Percentiles rank a stretch among this genome's conserved stretches.
phyloP scores from a whole-genome alignment of 83 land plant species.

The Diphasiastrum complanatum region DNA sequence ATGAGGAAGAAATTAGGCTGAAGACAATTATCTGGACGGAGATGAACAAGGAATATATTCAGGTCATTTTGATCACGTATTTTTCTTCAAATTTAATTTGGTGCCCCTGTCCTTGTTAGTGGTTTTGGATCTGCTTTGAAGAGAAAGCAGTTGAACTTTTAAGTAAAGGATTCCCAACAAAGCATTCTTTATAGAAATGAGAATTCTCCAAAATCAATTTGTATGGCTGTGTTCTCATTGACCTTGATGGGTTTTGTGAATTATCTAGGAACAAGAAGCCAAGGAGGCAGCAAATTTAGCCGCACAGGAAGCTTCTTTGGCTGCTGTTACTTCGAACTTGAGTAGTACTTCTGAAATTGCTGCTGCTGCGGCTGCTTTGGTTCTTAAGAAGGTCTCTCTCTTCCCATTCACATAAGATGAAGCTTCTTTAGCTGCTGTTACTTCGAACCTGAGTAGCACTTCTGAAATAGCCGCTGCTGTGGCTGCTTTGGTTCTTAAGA shows the following conservation, averaged over 20 bases:
- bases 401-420: no score
- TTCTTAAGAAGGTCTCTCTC: slow-evolving; percentile 47
- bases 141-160: background rate
- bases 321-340: slow-evolving; percentile 63
- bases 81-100: background rate
- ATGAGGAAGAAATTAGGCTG: slow-evolving; percentile 64
- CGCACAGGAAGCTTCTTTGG: slow-evolving; percentile 18
- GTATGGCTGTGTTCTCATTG: slow-evolving; percentile 2
- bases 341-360: slow-evolving; percentile 28
- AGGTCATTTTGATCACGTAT: slow-evolving; percentile 40
- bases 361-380: slow-evolving; percentile 27
- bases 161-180: background rate
- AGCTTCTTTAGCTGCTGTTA: background rate
- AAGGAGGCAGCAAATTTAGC: slow-evolving; percentile 54
- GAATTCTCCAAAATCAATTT: background rate
- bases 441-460: background rate
- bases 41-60: slow-evolving; percentile 84
- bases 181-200: background rate
- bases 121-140: background rate
- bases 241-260: background rate
- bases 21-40: slow-evolving; percentile 91
- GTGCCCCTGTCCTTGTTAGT: no score
- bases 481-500: no score
- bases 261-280: slow-evolving; percentile 73
- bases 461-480: slow-evolving; percentile 4